Percentiles rank a stretch among this genome's conserved stretches.
Conservation (phyloP, 1,284 basidiomycete genomes). For the Apiotrichum akiyoshidainum region DNA sequence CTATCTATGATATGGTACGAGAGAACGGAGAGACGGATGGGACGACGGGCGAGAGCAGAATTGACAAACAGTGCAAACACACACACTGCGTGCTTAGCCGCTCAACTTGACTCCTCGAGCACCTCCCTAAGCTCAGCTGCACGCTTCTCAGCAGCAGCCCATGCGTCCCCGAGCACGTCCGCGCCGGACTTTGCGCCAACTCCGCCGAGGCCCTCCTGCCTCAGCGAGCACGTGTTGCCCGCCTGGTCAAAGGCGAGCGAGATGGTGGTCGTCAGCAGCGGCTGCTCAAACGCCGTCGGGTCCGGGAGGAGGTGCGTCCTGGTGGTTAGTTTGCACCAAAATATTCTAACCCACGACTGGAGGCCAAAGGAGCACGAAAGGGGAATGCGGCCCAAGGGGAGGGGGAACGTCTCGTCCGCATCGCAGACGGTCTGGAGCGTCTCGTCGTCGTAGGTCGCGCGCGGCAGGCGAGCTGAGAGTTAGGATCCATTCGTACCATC, state of each 20-base stretch:
- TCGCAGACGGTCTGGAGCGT: conserved; percentile 66
- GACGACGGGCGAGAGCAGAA: too few relatives aligned
- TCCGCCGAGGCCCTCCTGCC: conserved; percentile 62
- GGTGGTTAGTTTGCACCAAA: conserved; percentile 7
- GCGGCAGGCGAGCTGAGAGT: conserved; percentile 65
- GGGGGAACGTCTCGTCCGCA: conserved; percentile 52
- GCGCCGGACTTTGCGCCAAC: conserved; percentile 47
- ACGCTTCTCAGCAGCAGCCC: conserved; percentile 37
- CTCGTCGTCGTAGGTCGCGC: conserved; percentile 69
- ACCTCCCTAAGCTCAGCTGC: conserved; percentile 29
- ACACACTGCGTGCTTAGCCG: too few relatives aligned
- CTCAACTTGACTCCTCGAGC: conserved; percentile 7
- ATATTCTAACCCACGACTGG: conserved; percentile 59
- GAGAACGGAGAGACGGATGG: too few relatives aligned
- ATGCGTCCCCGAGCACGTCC: conserved; percentile 37
- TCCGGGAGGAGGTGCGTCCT: conserved; percentile 68
- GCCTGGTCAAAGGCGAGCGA: conserved; percentile 63
- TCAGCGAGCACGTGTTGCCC: conserved; percentile 53
- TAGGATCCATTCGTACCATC: too few relatives aligned
- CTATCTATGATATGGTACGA: too few relatives aligned
- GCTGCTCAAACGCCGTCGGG: conserved; percentile 85
- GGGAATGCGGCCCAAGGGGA: conserved; percentile 57
- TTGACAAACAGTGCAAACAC: too few relatives aligned
- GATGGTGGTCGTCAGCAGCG: conserved; percentile 68
- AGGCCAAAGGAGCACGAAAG: conserved; percentile 75